Base-by-base conservation (phyloP, 768 basidiomycete genomes). In the Chalciporus chontae region DNA sequence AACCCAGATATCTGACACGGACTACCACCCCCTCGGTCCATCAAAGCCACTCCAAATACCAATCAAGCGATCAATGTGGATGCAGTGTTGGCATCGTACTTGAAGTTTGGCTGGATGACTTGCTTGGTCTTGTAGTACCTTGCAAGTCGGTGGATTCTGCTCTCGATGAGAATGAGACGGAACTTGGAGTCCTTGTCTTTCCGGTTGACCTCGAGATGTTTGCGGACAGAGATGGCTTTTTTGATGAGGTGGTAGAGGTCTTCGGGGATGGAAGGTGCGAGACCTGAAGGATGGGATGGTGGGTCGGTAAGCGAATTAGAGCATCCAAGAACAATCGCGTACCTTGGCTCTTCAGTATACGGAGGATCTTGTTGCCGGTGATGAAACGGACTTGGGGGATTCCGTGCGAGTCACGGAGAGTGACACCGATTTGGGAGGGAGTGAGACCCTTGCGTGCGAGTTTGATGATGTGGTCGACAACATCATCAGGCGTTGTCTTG, bases 211-310 rank as follows among this genome's bases (percentile, higher is more conserved):
- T 96, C 92, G 62, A 99, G 83, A 75, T 98, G 95, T 81, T 97
- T 98, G 75, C 94, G 93, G 67, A 99, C 93, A 64, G 91, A 80
- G 67, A 99, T 94, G 71, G 95, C 95, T 85, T 97, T 99, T 86
- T 97, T 97, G 84, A 98, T 87, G 73, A 96, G 86, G 83, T 93
- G 87, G 88, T 92, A 96, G 56, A 97, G 88, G 82, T 96, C 95
- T 84, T 99, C 95, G 63, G 95, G 95, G 77, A 98, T 90, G 74
- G 85, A 81, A 66, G 95, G 94, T 71, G 86, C 94, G 76, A 98
- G 89, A 75, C 91, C 94, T 95, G 31, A 19, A 1, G 24, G 29
- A 7, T n/a, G 26, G 24, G 29, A 7, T n/a, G 26, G 3, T n/a
- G 63, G 54, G 36, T 36, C 18, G 37, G 27, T 23, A 19, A 19